phyloP scores from a whole-genome alignment of 306 rosid genomes.

The Vigna hirtella region DNA sequence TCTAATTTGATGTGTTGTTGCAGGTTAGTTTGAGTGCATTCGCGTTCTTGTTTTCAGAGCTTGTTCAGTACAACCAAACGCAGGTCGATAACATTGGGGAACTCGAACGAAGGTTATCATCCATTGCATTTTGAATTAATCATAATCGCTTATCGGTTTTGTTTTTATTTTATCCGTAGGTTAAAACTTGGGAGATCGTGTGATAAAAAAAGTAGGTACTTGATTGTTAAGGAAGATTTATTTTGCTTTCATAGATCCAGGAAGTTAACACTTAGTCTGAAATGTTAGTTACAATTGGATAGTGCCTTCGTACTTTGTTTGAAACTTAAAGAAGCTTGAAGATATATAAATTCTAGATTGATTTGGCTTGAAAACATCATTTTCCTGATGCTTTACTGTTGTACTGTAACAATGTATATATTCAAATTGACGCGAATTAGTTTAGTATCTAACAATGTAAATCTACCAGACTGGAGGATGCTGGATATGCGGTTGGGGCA shows the following conservation, averaged over 20 bases:
- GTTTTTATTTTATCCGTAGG: background rate
- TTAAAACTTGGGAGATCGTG: constrained; percentile 13
- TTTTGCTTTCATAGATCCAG: constrained; percentile 23
- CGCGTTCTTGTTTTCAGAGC: constrained; percentile 98
- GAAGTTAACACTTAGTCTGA: background rate
- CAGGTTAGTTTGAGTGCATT: constrained; percentile 99
- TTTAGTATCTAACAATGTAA: constrained; percentile 35
- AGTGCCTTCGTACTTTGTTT: background rate
- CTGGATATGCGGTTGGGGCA: constrained; percentile 98
- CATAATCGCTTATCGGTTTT: background rate
- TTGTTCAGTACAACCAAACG: constrained; percentile 97
- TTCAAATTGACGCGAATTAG: background rate
- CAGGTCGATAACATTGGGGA: constrained; percentile 97
- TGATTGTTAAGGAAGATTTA: constrained; percentile 2
- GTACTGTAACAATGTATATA: background rate
- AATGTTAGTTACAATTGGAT: background rate
- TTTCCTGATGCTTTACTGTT: constrained; percentile 4
- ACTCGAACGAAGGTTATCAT: constrained; percentile 77
- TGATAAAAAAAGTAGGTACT: constrained; percentile 5
- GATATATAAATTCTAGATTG: background rate
- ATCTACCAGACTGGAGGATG: constrained; percentile 85
- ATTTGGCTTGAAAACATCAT: constrained; percentile 1
- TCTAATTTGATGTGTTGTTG: constrained; percentile 20
- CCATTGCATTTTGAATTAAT: background rate
- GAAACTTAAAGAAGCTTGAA: constrained; percentile 21